phyloP scores from a whole-genome alignment of 495 filamentous ascomycete species.

The Margaritispora aquatica region DNA sequence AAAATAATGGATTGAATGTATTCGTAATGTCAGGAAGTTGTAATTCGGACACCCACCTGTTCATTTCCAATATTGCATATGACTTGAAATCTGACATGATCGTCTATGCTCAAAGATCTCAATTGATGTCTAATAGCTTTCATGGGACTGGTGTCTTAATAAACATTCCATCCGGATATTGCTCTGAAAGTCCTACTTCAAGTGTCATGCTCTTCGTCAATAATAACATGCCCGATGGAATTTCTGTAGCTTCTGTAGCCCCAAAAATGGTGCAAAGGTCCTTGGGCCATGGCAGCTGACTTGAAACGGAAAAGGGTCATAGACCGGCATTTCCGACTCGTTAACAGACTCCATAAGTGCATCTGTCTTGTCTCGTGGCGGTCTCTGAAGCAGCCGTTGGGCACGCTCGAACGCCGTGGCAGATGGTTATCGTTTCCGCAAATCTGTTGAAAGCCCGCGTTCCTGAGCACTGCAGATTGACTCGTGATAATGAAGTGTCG shows the following conservation, averaged over 20 bases:
- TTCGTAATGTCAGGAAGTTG: background rate
- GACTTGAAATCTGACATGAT: background rate
- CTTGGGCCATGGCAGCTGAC: background rate
- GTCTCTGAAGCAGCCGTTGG: background rate
- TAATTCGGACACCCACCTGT: background rate
- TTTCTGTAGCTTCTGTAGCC: background rate
- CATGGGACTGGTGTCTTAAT: too few relatives aligned
- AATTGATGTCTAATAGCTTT: too few relatives aligned
- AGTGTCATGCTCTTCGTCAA: background rate
- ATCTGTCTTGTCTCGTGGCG: background rate
- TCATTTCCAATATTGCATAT: background rate
- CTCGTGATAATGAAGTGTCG: background rate
- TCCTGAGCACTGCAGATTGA: background rate
- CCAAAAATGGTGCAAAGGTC: background rate
- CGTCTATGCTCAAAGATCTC: too few relatives aligned
- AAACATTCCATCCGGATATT: too few relatives aligned
- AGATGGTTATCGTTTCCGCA: background rate
- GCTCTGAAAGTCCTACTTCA: too few relatives aligned
- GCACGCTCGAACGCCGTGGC: background rate
- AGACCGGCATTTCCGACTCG: background rate
- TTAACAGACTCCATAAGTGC: background rate
- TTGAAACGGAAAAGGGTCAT: background rate
- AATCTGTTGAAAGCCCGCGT: background rate
- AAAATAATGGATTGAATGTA: background rate
- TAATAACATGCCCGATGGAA: background rate